Conservation (phyloP, 2,329 filamentous ascomycete genomes). For the Xylaria sp. region DNA sequence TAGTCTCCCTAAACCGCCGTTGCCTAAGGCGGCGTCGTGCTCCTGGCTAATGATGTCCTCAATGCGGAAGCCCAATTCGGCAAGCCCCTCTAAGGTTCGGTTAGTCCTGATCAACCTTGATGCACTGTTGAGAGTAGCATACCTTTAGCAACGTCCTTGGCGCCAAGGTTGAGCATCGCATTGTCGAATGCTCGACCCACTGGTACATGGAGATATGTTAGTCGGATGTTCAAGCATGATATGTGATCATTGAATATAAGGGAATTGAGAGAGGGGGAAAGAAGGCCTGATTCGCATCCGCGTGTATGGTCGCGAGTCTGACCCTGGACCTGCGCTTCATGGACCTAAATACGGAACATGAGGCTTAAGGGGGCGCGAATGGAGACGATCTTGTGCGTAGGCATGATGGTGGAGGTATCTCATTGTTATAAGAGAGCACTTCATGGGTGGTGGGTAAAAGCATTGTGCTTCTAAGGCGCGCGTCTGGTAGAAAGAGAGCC, state of each 20-base stretch:
- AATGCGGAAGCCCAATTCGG: slow-evolving; percentile 92
- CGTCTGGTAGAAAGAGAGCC: no score
- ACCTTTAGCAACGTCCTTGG: slow-evolving; percentile 86
- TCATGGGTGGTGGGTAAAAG: neutral
- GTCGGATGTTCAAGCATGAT: neutral
- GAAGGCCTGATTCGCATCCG: neutral
- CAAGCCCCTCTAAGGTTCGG: slow-evolving; percentile 70
- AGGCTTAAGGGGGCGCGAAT: neutral
- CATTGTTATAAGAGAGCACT: neutral
- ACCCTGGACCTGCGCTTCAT: neutral
- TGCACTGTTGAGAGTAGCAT: slow-evolving; percentile 37
- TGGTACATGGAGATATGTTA: neutral
- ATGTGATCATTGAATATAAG: neutral
- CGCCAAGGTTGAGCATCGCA: slow-evolving; percentile 93
- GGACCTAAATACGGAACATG: neutral
- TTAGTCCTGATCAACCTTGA: slow-evolving; percentile 13
- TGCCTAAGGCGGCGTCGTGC: slow-evolving; percentile 94
- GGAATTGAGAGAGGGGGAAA: no score
- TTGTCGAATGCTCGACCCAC: slow-evolving; percentile 95
- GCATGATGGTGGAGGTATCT: neutral
- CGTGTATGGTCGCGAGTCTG: neutral
- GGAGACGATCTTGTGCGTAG: neutral
- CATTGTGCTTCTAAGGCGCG: neutral
- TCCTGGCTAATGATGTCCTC: slow-evolving; percentile 95
- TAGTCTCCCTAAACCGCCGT: slow-evolving; percentile 91